Percentiles rank a stretch among this genome's conserved stretches.
Evolutionary conservation across 129 eudicot species (phyloP).

Genomic region (Pulicaria dysenterica): DNA sequence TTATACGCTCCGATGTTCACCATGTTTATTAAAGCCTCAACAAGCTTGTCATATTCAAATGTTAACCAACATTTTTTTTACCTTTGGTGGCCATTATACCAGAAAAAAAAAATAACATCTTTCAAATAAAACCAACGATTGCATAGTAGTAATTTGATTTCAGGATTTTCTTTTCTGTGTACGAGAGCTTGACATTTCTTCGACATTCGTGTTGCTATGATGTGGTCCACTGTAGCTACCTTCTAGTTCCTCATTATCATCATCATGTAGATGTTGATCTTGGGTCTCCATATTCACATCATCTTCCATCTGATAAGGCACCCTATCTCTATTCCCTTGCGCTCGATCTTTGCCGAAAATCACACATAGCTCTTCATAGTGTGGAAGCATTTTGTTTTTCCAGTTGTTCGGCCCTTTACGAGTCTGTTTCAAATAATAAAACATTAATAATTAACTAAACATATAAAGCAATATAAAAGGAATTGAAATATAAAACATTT

Average conservation of each 20-base stretch:
- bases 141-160: no score
- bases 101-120: no score
- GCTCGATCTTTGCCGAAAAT: no score
- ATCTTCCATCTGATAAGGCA: background rate
- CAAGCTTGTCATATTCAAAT: background rate
- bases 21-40: constrained; percentile 9
- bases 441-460: background rate
- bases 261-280: background rate
- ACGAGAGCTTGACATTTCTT: no score
- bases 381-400: background rate
- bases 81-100: background rate
- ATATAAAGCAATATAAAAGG: no score
- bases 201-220: no score
- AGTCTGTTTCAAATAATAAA: background rate
- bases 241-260: no score
- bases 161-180: no score
- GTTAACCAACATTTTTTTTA: background rate
- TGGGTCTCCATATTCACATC: background rate
- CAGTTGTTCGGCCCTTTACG: background rate
- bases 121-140: no score
- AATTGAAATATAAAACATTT: no score
- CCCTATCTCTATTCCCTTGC: background rate
- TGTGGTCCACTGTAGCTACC: no score
- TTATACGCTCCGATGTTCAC: background rate
- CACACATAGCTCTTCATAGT: background rate